Evolutionary conservation across 768 basidiomycete species (phyloP).

Genomic region (Clavaria fumosa): DNA sequence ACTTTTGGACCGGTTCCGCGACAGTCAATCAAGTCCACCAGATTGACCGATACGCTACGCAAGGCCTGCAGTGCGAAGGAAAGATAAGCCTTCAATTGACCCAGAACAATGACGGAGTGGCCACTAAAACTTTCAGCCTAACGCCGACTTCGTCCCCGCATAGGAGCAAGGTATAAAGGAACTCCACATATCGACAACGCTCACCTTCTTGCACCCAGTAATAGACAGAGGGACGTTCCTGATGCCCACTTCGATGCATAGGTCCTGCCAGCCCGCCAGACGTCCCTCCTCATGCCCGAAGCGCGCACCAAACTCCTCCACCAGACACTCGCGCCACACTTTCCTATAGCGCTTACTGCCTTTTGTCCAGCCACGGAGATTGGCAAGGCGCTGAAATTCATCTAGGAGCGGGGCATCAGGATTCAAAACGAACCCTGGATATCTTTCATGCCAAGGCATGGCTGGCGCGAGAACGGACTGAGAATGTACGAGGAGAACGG

Average conservation of each 20-base stretch:
- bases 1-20: conserved; percentile 7
- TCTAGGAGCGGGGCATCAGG: conserved; percentile 5
- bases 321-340: conserved; percentile 7
- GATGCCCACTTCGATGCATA: conserved; percentile 7
- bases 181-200: too few relatives aligned
- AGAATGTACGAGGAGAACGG: too few relatives aligned
- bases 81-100: too few relatives aligned
- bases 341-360: conserved; percentile 5
- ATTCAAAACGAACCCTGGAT: conserved; percentile 8
- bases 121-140: too few relatives aligned
- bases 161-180: too few relatives aligned
- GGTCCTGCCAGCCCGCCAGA: conserved; percentile 10
- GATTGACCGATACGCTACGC: conserved; percentile 8
- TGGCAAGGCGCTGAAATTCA: conserved; percentile 9
- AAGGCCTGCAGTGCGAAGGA: neutral
- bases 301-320: conserved; percentile 7
- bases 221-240: conserved; percentile 7
- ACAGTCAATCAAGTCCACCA: conserved; percentile 9
- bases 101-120: too few relatives aligned
- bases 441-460: conserved; percentile 3
- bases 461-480: too few relatives aligned
- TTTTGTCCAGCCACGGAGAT: conserved; percentile 5
- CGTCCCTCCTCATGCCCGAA: conserved; percentile 8
- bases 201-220: conserved; percentile 9
- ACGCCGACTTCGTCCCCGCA: too few relatives aligned